A percentile compares a stretch with the other conserved stretches of the same genome.
Evolutionary conservation across 768 basidiomycete genomes (phyloP).

Genomic region (Antrodiella citrinella): DNA sequence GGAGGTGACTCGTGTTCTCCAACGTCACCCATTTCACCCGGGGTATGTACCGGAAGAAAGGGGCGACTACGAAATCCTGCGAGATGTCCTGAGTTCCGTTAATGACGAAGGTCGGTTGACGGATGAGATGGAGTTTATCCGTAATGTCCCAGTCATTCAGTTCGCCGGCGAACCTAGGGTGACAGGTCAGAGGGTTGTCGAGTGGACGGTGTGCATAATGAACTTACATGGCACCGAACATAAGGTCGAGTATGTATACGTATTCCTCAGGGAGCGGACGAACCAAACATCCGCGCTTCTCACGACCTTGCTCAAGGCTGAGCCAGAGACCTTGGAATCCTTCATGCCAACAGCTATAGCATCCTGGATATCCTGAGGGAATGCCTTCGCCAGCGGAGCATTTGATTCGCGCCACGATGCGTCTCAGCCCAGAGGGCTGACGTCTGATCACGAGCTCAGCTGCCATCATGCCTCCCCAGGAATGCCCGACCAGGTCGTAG

Average conservation of each 20-base stretch:
- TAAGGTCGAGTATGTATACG: slow-evolving; percentile 15
- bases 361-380: slow-evolving; percentile 33
- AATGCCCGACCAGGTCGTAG: slow-evolving; percentile 44
- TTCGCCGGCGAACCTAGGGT: slow-evolving; percentile 8
- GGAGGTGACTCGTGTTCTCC: slow-evolving; percentile 22
- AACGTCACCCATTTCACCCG: slow-evolving; percentile 23
- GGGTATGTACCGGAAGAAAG: slow-evolving; percentile 18
- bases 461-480: slow-evolving; percentile 49
- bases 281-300: slow-evolving; percentile 33
- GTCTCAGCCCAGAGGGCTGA: slow-evolving; percentile 36
- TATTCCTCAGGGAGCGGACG: slow-evolving; percentile 36
- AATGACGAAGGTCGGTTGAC: slow-evolving; percentile 21
- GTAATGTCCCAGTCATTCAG: slow-evolving; percentile 21
- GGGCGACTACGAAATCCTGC: slow-evolving; percentile 20
- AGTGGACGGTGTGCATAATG: neutral
- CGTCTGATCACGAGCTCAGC: slow-evolving; percentile 30
- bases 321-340: slow-evolving; percentile 29
- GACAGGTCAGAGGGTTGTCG: too few species aligned
- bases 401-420: slow-evolving; percentile 35
- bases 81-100: slow-evolving; percentile 23
- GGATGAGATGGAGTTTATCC: slow-evolving; percentile 18
- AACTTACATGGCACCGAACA: slow-evolving; percentile 27
- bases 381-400: slow-evolving; percentile 28
- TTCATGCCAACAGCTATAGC: slow-evolving; percentile 35
- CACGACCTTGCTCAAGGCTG: slow-evolving; percentile 33